Evolutionary conservation across 1,284 basidiomycete species (phyloP), one percentile per base, ranked within the genome.

Genomic region (Heterobasidion irregulare): DNA sequence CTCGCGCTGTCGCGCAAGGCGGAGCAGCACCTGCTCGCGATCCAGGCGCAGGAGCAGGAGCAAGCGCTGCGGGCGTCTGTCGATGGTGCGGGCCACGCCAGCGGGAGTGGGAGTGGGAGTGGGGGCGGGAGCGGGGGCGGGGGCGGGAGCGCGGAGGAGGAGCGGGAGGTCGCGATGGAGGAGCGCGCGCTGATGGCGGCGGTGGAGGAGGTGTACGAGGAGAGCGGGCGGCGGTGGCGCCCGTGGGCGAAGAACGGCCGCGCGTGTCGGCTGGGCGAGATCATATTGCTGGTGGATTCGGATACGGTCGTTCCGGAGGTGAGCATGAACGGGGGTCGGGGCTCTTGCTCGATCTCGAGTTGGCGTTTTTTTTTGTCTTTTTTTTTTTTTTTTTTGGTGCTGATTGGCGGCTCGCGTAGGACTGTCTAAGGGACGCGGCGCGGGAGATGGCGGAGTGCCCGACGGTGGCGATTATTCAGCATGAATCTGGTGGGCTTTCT

Each of bases 1-100:
- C 79, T 90, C 35, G 74, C 75, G 47, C 74, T 93, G 6, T 89
- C 86, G 15, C 70, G 92, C 46, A 79, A 80, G 58, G 77, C 89
- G 63, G 91, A 94, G 70, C 81, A 82, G 65, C 80, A 89, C 62
- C 79, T 92, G 7, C 53, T 38, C 12, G 56, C 49, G 41, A 47
- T 59, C 33, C 64, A 72, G 50, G 66, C 66, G 54, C 66, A 69
- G 44, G 57, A 59, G 19, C 62, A 63, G 50, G 46, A 59, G 35
- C 47, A 52, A 60, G 52, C 54, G 47, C 47, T 45, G 16, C 50
- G 56, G 18, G 19, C 52, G 41, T 50, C 57, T 46, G 32, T 53
- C 35, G 43, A 47, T 9, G 55, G 34, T 13, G 56, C 56, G 36
- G 53, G 49, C 55, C 55, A 56, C 15, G 57, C 61, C 35, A 46